These are phyloP conservation scores for Noccaea caerulescens DNA, from an alignment of 345 rosid genomes.

Conservation along the genomic window DNA sequence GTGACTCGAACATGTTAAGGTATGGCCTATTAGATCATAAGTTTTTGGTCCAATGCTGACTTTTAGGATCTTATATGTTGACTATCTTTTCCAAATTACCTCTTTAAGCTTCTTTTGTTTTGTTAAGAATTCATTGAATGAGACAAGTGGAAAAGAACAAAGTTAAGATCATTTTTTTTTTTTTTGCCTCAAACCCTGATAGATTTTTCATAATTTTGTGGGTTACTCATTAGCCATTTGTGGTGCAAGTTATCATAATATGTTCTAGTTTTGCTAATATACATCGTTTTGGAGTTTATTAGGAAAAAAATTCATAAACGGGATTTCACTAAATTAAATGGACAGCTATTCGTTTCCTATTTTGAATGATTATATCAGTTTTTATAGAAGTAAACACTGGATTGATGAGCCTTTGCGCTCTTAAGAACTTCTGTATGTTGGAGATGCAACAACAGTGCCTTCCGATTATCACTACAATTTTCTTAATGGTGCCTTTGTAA, in stretches of 20 bases:
- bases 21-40: slow-evolving; percentile 40
- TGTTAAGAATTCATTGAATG: slow-evolving; percentile 29
- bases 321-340: slow-evolving; percentile 5
- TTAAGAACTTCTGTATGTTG: slow-evolving; percentile 23
- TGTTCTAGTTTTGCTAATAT: slow-evolving; percentile 12
- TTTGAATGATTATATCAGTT: slow-evolving; percentile 2
- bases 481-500: slow-evolving; percentile 8
- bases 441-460: slow-evolving; percentile 6
- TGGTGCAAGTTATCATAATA: slow-evolving; percentile 1
- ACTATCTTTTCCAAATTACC: background rate
- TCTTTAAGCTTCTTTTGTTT: slow-evolving; percentile 14
- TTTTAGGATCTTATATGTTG: background rate
- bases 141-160: slow-evolving; percentile 12
- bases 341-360: slow-evolving; percentile 23
- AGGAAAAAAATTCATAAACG: slow-evolving; percentile 5
- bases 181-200: background rate
- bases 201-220: background rate
- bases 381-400: slow-evolving; percentile 25
- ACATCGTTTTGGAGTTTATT: slow-evolving; percentile 2
- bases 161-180: slow-evolving; percentile 6
- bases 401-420: slow-evolving; percentile 17
- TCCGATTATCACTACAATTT: slow-evolving; percentile 8
- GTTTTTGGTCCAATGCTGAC: background rate
- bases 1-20: slow-evolving; percentile 86
- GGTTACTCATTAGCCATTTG: background rate